Base-by-base conservation (phyloP, 2,329 filamentous ascomycete genomes). In the Thielaviopsis euricoi region DNA sequence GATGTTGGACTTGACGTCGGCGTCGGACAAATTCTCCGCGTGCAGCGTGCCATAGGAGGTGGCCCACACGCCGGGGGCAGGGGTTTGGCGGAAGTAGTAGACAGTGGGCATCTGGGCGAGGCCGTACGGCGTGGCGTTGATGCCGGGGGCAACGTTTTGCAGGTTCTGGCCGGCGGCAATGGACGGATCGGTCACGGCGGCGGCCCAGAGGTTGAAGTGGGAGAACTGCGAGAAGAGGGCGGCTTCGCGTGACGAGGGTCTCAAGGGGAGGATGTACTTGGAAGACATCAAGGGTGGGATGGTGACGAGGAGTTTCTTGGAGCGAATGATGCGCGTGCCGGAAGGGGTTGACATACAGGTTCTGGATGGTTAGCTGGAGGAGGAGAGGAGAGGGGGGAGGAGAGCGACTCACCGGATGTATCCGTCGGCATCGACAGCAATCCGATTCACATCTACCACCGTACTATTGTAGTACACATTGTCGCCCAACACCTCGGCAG, bases 381-480 rank as follows among this genome's bases (percentile, higher is more conserved):
- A 70, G 94, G 86, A 70, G 90, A 93, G 60, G 89, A 80, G 46
- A 93, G 79, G 3, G 87, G 93, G 57, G 83, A 81, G 29, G 87
- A 87, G 67, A 91, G 93, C 50, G 93, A 73, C n/a, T 87, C 86
- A 59, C 87, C 87, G 21, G 87, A 94, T 81, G 90, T 87, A 22
- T 86, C 88, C 59, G 94, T 76, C 10, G 87, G 90, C 29, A 91
- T 55, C 53, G n/a, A 55, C 53, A 26, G n/a, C 85, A 67, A 93
- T 94, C 88, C 94, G 94, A 53, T 89, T 81, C 22, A 87, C 91
- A 70, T 94, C 88, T 66, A 94, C 94, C 71, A 94, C 89, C 26
- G 87, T 87, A 64, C 88, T 88, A 71, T 95, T 87, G 68, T 94
- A 94, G 74, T 95, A 95, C 19, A 94, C 88, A 65, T 93, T 73